A percentile compares a stretch with the other conserved stretches of the same genome.
These are phyloP conservation scores for Chamaecrista fasciculata DNA, from an alignment of 306 rosid genomes.

Conservation along the genomic window DNA sequence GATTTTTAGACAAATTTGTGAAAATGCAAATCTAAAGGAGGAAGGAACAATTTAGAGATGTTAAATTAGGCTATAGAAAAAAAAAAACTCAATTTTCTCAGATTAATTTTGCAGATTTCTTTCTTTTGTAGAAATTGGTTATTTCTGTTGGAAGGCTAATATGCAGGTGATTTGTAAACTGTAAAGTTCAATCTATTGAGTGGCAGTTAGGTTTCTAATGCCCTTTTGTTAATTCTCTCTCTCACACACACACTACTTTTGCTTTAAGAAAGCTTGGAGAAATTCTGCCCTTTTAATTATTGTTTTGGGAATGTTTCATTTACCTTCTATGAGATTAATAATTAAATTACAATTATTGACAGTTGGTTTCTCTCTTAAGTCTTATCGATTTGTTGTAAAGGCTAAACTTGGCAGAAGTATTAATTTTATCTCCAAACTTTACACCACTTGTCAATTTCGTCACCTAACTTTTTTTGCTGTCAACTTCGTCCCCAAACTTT, in stretches of 20 bases:
- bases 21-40: neutral
- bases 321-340: too few relatives aligned
- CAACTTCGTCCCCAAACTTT: too few relatives aligned
- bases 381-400: too few relatives aligned
- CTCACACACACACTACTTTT: neutral
- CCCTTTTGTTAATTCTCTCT: neutral
- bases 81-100: neutral
- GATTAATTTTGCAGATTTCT: neutral
- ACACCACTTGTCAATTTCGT: too few relatives aligned
- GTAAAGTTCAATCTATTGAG: constrained; percentile 9
- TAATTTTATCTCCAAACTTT: too few relatives aligned
- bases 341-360: too few relatives aligned
- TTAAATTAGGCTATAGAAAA: neutral
- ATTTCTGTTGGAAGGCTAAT: constrained; percentile 12
- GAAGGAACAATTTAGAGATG: neutral
- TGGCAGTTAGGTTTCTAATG: neutral
- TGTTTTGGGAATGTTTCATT: too few relatives aligned
- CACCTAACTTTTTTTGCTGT: too few relatives aligned
- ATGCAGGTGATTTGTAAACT: constrained; percentile 5
- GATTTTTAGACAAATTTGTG: neutral
- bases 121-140: neutral
- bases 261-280: neutral
- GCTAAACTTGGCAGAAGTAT: too few relatives aligned
- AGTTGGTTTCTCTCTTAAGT: too few relatives aligned
- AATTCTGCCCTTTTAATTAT: neutral